Evolutionary conservation across 208 protist species (phyloP), one percentile per base, ranked within the genome.

Genomic region (Herpetomonas tarakana): DNA sequence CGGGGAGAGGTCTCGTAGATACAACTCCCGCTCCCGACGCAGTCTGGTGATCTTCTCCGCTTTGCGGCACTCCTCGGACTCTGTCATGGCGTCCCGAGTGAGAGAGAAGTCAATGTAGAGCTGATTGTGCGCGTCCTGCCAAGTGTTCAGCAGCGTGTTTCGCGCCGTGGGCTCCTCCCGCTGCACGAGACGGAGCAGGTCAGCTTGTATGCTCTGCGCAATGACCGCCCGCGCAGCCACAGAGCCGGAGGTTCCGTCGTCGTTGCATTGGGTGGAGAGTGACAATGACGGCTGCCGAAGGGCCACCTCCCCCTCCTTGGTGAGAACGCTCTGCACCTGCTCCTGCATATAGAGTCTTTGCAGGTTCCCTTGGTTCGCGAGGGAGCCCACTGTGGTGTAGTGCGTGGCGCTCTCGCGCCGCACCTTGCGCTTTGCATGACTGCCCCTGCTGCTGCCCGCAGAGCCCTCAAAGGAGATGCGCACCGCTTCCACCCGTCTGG

Each of bases 131-230:
- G 16, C 41, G 60, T 83, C 80, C 47, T 50, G 52, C 76, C 80
- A 87, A 14, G 57, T 67, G 56, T 83, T 83, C 2, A 71, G 16
- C 41, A 87, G 57, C 12, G 63, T 47, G 39, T 83, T 76, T 29
- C 80, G 71, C 31, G 60, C 58, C 31, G 78, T 52, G 24, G 69
- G 70, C 58, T 87, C 80, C 35, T 78, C 76, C 53, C 75, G 65
- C 9, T 61, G 62, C 21, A 60, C 51, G 18, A 82, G 39, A 19
- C 58, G 65, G 18, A 22, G 54, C 26, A 64, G 30, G 21, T 24
- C 55, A 19, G 59, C 52, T 30, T 52, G 49, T 7, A 16, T 14
- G 7, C 27, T 25, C n/a, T 26, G 21, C 24, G 16, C 22, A 24
- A 25, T 14, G 18, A 41, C 4, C 27, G 41, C 58, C n/a, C 54